Percentiles rank a stretch among this genome's conserved stretches.
phyloP scores from a whole-genome alignment of 1,139 yeast species.

The Zygoascus sp. region DNA sequence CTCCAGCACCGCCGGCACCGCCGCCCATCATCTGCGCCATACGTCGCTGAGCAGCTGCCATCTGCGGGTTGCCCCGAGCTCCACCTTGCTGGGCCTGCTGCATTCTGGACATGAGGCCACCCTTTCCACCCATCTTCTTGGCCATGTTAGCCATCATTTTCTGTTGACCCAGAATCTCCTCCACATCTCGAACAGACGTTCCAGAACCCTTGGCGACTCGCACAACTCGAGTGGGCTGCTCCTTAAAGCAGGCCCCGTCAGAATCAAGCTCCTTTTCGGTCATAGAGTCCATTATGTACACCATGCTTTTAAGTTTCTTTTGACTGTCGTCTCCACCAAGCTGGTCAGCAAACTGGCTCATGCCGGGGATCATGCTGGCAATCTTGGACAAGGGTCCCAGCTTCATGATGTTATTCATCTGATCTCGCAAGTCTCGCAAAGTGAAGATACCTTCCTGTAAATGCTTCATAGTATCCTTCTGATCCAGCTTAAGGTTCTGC shows the following conservation, averaged over 20 bases:
- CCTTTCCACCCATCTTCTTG: conserved; percentile 54
- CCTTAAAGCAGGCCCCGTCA: conserved; percentile 78
- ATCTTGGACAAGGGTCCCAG: conserved; percentile 95
- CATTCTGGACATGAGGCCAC: conserved; percentile 41
- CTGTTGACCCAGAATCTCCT: conserved; percentile 87
- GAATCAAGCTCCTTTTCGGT: conserved; percentile 85
- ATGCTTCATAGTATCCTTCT: conserved; percentile 87
- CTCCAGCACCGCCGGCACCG: conserved; percentile 31
- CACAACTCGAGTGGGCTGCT: conserved; percentile 79
- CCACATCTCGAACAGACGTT: conserved; percentile 87
- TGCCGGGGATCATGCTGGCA: conserved; percentile 91
- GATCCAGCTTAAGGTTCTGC: conserved; percentile 81
- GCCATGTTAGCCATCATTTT: conserved; percentile 96
- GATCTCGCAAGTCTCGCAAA: conserved; percentile 85
- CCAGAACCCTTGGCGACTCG: conserved; percentile 97
- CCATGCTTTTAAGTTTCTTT: conserved; percentile 77
- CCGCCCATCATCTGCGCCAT: conserved; percentile 36
- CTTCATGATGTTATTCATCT: conserved; percentile 89
- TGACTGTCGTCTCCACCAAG: conserved; percentile 83
- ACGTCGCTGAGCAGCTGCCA: conserved; percentile 36
- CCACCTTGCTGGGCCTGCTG: conserved; percentile 29
- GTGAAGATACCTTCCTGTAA: conserved; percentile 95
- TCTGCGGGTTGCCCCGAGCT: conserved; percentile 33
- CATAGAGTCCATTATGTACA: conserved; percentile 94
- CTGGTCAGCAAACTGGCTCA: conserved; percentile 77